phyloP scores from a whole-genome alignment of 164 flowering plant species.

The Macadamia tetraphylla region DNA sequence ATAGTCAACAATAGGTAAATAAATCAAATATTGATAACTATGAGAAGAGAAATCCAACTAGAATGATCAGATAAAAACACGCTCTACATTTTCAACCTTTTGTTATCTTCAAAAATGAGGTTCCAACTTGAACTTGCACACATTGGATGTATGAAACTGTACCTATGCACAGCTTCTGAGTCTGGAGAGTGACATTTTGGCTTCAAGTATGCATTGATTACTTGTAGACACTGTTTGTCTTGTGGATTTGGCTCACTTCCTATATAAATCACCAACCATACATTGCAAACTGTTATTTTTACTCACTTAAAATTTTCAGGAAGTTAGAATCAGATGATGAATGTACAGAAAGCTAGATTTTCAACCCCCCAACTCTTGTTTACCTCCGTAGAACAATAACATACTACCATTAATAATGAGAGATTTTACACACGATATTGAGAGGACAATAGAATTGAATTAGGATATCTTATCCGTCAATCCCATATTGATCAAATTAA shows the following conservation, averaged over 20 bases:
- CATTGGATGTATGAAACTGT: slow-evolving; percentile 5
- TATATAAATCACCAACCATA: slow-evolving; percentile 12
- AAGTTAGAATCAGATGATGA: background rate
- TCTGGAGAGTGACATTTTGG: slow-evolving; percentile 85
- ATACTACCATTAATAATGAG: background rate
- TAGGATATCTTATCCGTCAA: background rate
- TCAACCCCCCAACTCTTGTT: too few relatives aligned
- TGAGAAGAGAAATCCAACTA: too few relatives aligned
- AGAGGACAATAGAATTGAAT: background rate
- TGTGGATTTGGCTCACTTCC: slow-evolving; percentile 20
- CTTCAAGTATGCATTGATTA: slow-evolving; percentile 71
- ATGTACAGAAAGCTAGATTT: background rate
- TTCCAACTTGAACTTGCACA: background rate
- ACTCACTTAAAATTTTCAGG: background rate
- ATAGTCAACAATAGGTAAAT: too few relatives aligned
- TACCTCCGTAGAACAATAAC: background rate
- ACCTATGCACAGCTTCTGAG: slow-evolving; percentile 72
- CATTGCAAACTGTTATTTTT: slow-evolving; percentile 3
- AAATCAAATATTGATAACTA: background rate
- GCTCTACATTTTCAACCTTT: too few relatives aligned
- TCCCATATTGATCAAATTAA: too few relatives aligned
- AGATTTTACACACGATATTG: background rate
- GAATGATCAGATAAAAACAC: too few relatives aligned
- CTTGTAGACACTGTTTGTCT: slow-evolving; percentile 36
- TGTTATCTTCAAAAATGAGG: too few relatives aligned